Evolutionary conservation across 2,329 filamentous ascomycete species (phyloP).

Genomic region (Shiraia sp.): DNA sequence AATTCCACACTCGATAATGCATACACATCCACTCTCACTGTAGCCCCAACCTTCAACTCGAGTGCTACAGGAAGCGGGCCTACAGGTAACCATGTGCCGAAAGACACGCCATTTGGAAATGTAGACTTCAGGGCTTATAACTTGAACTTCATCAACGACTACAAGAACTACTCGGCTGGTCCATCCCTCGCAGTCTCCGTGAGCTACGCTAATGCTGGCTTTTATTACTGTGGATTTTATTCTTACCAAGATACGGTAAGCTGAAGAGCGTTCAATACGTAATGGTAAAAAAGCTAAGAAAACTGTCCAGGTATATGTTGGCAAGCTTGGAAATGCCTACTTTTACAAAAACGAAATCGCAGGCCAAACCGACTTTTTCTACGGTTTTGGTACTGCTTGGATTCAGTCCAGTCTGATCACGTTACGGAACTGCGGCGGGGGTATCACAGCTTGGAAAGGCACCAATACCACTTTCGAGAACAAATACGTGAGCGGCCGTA

Average conservation of each 20-base stretch:
- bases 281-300: neutral
- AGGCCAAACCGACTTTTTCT: constrained; percentile 70
- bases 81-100: constrained; percentile 64
- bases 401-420: constrained; percentile 58
- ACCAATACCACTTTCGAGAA: constrained; percentile 68
- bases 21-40: constrained; percentile 63
- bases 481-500: constrained; percentile 60
- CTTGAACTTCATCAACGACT: constrained; percentile 67
- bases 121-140: constrained; percentile 68
- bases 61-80: constrained; percentile 65
- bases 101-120: constrained; percentile 65
- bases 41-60: constrained; percentile 66
- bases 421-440: constrained; percentile 66
- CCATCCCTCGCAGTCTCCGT: constrained; percentile 65
- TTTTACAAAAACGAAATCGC: constrained; percentile 64
- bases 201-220: constrained; percentile 66
- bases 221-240: constrained; percentile 69
- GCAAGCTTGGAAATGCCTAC: constrained; percentile 68
- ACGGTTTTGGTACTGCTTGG: constrained; percentile 69
- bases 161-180: constrained; percentile 56
- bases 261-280: neutral
- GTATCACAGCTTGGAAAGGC: constrained; percentile 71
- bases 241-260: constrained; percentile 69
- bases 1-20: constrained; percentile 61
- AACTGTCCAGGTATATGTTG: constrained; percentile 53